A percentile compares a stretch with the other conserved stretches of the same genome.
These are phyloP conservation scores for Sorghum bicolor DNA, from an alignment of 176 grass and related monocot species.

Conservation along the genomic window DNA sequence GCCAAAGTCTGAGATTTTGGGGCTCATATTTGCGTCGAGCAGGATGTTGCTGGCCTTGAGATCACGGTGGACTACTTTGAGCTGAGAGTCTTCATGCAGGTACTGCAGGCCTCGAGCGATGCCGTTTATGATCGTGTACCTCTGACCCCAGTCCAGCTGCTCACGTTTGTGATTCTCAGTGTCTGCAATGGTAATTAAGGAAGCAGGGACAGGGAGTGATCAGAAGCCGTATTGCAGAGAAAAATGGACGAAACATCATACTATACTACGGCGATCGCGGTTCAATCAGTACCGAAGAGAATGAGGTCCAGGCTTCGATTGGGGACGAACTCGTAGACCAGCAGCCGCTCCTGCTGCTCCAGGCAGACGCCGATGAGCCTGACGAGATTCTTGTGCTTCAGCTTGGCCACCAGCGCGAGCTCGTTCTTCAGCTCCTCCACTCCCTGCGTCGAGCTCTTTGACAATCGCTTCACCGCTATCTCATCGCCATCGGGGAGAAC, in stretches of 20 bases:
- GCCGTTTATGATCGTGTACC: slow-evolving; percentile 47
- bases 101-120: slow-evolving; percentile 65
- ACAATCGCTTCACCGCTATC: slow-evolving; percentile 35
- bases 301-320: slow-evolving; percentile 24
- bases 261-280: no score
- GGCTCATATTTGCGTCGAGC: slow-evolving; percentile 35
- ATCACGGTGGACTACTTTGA: slow-evolving; percentile 54
- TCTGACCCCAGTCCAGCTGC: slow-evolving; percentile 39
- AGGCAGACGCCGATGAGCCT: slow-evolving; percentile 26
- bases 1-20: slow-evolving; percentile 62
- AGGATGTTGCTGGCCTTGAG: slow-evolving; percentile 43
- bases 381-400: slow-evolving; percentile 36
- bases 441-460: neutral
- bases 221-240: no score
- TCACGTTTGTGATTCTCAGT: neutral
- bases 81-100: slow-evolving; percentile 62
- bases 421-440: slow-evolving; percentile 33
- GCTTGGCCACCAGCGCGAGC: slow-evolving; percentile 18
- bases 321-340: slow-evolving; percentile 23
- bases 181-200: neutral
- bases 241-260: no score
- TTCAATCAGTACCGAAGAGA: neutral
- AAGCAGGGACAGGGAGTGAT: no score
- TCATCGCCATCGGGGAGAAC: slow-evolving; percentile 14
- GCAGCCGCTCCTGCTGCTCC: slow-evolving; percentile 20